Conservation (phyloP, 2,329 filamentous ascomycete genomes). For the Colletotrichum eremochloae region DNA sequence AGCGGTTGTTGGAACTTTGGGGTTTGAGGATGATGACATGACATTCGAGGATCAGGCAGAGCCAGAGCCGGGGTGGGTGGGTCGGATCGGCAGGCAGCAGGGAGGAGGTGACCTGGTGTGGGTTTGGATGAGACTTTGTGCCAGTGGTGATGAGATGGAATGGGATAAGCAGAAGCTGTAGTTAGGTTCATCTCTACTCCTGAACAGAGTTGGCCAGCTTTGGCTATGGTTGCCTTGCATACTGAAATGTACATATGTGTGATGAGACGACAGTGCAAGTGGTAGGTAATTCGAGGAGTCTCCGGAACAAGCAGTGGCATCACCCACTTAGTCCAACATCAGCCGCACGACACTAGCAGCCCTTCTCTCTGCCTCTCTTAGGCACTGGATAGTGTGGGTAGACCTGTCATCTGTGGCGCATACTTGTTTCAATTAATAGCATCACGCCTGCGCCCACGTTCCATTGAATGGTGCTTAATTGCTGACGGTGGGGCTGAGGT, state of each 20-base stretch:
- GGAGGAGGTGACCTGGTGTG: neutral
- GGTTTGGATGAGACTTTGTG: neutral
- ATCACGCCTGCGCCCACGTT: constrained; percentile 25
- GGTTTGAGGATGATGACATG: neutral
- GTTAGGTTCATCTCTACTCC: neutral
- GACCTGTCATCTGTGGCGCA: no score
- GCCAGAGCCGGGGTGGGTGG: neutral
- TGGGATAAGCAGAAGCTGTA: neutral
- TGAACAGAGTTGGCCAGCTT: neutral
- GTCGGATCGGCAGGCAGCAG: constrained; percentile 14
- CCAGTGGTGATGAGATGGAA: neutral
- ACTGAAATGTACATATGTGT: neutral
- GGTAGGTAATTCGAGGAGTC: neutral
- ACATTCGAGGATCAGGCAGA: neutral
- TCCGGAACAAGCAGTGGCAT: constrained; percentile 1
- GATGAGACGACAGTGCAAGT: neutral
- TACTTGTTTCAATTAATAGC: constrained; percentile 36
- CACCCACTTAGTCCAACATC: constrained; percentile 8
- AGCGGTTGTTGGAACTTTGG: neutral
- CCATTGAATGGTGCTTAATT: constrained; percentile 28
- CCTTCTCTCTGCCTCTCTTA: neutral
- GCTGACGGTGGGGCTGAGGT: constrained; percentile 30
- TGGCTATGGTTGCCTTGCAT: neutral
- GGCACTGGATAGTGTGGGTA: no score
- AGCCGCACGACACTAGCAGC: constrained; percentile 33